Percentiles rank a stretch among this genome's conserved stretches.
Evolutionary conservation across 2,329 filamentous ascomycete genomes (phyloP).

Genomic region (Didymella pinodella): DNA sequence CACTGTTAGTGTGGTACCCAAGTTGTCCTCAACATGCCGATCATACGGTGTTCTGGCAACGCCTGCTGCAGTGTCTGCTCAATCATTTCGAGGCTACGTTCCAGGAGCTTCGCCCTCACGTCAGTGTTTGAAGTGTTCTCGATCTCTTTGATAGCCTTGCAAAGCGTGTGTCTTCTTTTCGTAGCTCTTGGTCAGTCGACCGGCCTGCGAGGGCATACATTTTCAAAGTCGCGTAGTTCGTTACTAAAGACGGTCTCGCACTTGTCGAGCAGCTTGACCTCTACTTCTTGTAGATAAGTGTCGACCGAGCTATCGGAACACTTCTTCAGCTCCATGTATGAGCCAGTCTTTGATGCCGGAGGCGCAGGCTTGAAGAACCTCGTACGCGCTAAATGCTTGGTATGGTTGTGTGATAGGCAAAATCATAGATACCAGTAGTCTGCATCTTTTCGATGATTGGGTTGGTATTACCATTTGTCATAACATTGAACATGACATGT

Average conservation of each 20-base stretch:
- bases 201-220: background rate
- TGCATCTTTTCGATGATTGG: background rate
- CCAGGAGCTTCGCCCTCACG: background rate
- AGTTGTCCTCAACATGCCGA: no score
- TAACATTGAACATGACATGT: background rate
- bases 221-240: background rate
- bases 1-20: conserved; percentile 3
- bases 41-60: background rate
- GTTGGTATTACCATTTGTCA: background rate
- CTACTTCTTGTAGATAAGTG: background rate
- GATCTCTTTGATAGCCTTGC: background rate
- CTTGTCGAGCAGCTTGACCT: background rate
- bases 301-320: background rate
- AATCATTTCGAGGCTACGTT: conserved; percentile 2
- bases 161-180: conserved; percentile 2
- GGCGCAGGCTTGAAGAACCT: background rate
- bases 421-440: background rate
- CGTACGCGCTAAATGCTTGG: background rate
- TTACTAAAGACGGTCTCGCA: background rate
- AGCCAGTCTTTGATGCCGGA: background rate
- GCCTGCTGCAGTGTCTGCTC: background rate
- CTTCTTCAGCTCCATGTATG: conserved; percentile 3
- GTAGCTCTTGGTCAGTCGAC: background rate
- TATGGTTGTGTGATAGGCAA: background rate
- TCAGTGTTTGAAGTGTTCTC: background rate